phyloP scores from a whole-genome alignment of 1,284 basidiomycete genomes.

The Tilletiopsis washingtonensis region DNA sequence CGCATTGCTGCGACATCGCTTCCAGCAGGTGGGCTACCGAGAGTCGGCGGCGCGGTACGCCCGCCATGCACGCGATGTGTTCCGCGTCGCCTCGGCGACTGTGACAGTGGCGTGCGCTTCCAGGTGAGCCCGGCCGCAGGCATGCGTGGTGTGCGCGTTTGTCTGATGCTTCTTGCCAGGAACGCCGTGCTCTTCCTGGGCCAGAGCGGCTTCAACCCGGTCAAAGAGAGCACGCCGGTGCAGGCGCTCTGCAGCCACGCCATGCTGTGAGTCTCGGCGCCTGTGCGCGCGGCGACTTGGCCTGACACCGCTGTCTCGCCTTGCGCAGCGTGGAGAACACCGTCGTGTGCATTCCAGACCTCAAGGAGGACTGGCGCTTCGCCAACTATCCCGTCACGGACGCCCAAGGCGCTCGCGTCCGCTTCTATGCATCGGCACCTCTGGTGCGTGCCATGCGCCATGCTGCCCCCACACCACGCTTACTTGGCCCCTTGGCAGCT shows the following conservation, averaged over 20 bases:
- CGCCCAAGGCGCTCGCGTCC: slow-evolving; percentile 5
- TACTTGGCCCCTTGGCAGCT: too few species aligned
- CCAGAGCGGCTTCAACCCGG: slow-evolving; percentile 11
- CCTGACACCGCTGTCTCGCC: too few species aligned
- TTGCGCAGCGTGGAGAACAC: too few species aligned
- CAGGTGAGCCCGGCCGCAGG: too few species aligned
- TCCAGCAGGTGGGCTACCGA: too few species aligned
- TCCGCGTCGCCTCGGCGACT: neutral
- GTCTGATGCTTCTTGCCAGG: too few species aligned
- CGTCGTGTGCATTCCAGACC: slow-evolving; percentile 21
- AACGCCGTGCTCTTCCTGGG: slow-evolving; percentile 21
- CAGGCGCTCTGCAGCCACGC: slow-evolving; percentile 23
- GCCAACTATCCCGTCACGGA: slow-evolving; percentile 2
- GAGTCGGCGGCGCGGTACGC: neutral
- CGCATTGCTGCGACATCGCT: too few species aligned
- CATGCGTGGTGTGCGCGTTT: too few species aligned
- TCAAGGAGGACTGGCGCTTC: slow-evolving; percentile 28
- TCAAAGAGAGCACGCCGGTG: slow-evolving; percentile 8
- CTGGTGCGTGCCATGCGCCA: slow-evolving; percentile 1
- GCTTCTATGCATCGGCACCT: slow-evolving; percentile 32
- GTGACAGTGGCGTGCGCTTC: neutral
- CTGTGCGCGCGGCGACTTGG: too few species aligned
- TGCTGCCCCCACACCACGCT: too few species aligned
- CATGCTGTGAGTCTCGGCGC: slow-evolving; percentile 26
- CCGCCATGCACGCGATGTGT: neutral